A percentile compares a stretch with the other conserved stretches of the same genome.
phyloP scores from a whole-genome alignment of 768 basidiomycete species.

The Calocybe indica region DNA sequence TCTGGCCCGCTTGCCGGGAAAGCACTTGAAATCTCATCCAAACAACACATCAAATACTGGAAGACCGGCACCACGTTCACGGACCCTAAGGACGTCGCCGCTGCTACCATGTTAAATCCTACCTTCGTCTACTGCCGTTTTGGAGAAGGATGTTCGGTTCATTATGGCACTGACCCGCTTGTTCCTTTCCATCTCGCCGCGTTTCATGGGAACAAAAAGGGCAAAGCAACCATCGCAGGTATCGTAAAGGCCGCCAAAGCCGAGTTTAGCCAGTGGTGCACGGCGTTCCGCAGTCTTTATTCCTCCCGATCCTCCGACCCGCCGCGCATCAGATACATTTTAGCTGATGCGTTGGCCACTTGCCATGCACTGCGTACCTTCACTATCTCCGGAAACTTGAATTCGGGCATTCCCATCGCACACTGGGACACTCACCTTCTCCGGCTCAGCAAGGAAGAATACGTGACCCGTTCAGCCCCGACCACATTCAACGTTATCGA shows the following conservation, averaged over 20 bases:
- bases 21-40: neutral
- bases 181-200: constrained; percentile 26
- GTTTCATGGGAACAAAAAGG: constrained; percentile 11
- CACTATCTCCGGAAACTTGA: constrained; percentile 1
- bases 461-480: constrained; percentile 16
- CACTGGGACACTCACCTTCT: constrained; percentile 21
- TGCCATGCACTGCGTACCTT: constrained; percentile 17
- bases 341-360: constrained; percentile 21
- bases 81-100: constrained; percentile 6
- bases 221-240: constrained; percentile 1
- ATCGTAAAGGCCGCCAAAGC: constrained; percentile 7
- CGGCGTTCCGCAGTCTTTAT: constrained; percentile 13
- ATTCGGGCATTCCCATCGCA: constrained; percentile 12
- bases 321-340: constrained; percentile 19
- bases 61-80: constrained; percentile 22
- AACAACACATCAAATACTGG: constrained; percentile 21
- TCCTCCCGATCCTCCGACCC: constrained; percentile 1
- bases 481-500: constrained; percentile 31
- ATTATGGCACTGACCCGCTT: constrained; percentile 28
- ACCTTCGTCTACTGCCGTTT: constrained; percentile 25
- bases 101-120: constrained; percentile 25
- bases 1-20: constrained; percentile 3
- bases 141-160: constrained; percentile 23
- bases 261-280: constrained; percentile 22
- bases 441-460: constrained; percentile 20